A percentile compares a stretch with the other conserved stretches of the same genome.
phyloP scores from a whole-genome alignment of 805 yeast species.

The Ogataea glucozyma region DNA sequence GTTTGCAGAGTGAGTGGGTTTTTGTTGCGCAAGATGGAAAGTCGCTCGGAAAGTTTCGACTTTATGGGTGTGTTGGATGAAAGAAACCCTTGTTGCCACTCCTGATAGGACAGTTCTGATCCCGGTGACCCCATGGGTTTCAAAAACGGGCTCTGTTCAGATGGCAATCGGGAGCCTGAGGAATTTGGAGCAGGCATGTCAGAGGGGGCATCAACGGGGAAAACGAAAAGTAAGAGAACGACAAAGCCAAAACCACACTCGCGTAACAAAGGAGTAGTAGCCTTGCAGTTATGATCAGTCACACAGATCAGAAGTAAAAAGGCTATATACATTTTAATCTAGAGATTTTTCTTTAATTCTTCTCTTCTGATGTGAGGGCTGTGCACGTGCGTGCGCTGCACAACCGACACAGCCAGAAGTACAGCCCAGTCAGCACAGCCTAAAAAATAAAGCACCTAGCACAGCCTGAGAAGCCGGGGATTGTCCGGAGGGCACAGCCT shows the following conservation, averaged over 20 bases:
- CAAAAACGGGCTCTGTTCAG: neutral
- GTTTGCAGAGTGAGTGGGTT: neutral
- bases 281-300: too few species aligned
- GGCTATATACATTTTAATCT: too few species aligned
- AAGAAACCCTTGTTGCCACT: neutral
- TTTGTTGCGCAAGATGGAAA: slow-evolving; percentile 16
- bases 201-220: too few species aligned
- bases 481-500: too few species aligned
- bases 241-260: too few species aligned
- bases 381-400: neutral
- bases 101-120: neutral
- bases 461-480: too few species aligned
- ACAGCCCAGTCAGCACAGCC: too few species aligned
- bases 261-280: too few species aligned
- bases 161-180: neutral
- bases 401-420: neutral
- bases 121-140: neutral
- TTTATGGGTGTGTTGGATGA: slow-evolving; percentile 12
- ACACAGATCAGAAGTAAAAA: too few species aligned
- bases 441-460: too few species aligned
- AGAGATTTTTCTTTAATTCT: neutral
- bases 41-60: slow-evolving; percentile 14
- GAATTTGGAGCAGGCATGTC: neutral
- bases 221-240: too few species aligned
- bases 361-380: neutral